Evolutionary conservation across 768 basidiomycete species (phyloP), one percentile per base, ranked within the genome.

Genomic region (Agaricus subrufescens): DNA sequence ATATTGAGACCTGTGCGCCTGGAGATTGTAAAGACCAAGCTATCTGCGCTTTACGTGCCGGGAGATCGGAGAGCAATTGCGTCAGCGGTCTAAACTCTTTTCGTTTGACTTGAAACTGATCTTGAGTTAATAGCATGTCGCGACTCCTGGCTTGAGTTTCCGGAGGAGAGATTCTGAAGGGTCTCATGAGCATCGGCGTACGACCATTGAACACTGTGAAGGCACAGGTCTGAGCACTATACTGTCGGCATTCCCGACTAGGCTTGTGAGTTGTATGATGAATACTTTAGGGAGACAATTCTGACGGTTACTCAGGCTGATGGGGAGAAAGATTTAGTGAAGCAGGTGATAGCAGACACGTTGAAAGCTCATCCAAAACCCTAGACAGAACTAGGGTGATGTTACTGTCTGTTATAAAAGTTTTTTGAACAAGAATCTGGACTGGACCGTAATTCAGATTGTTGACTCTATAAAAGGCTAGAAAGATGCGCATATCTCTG

Each of bases 1-100:
- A 66, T 15, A 69, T 75, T 12, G 53, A 56, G 25, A 48, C 67
- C 4, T 78, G 77, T 50, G 64, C 40, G 11, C 55, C 66, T 30
- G 71, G 62, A 7, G 64, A 62, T 23, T 80, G 79, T 66, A 75
- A 71, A 63, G 66, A 66, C 19, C 60, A 52, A 11, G 71, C 72
- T 11, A 74, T 81, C 10, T 82, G 80, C 60, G 72, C 73, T 48
- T 63, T 78, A 56, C 66, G 78, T 27, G 72, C 74, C 3, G 63
- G 76, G 62, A 66, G 78, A 34, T 64, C 75, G 4, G 69, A 78
- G 58, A 63, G 77, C 58, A 75, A 75, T 50, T 79, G 77, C 60
- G 76, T 77, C 62, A 37, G 71, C 59, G 34, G 14, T 10, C 14
- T 27, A 12, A 19, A 15, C 15, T 25, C 44, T 25, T 52, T 57